These are phyloP conservation scores for Fagopyrum tataricum DNA, from an alignment of 148 eudicot genomes.

Conservation along the genomic window DNA sequence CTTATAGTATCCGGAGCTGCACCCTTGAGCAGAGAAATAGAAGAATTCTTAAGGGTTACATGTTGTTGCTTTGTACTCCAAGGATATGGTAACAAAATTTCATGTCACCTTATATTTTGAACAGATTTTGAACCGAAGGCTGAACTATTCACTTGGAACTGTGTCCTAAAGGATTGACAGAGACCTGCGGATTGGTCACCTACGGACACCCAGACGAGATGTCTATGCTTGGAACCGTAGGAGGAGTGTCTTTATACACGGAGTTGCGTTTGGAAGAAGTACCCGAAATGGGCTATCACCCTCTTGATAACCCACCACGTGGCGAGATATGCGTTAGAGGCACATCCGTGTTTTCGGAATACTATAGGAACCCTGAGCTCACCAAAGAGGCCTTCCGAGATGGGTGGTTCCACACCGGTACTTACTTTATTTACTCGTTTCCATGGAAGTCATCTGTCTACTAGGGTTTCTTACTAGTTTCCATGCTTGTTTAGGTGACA, in stretches of 20 bases:
- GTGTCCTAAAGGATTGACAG: conserved; percentile 58
- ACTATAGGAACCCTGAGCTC: conserved; percentile 85
- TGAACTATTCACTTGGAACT: not conserved
- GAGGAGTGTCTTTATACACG: conserved; percentile 54
- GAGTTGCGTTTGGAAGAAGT: conserved; percentile 91
- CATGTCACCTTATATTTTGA: not conserved
- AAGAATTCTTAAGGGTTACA: conserved; percentile 88
- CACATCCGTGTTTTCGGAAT: conserved; percentile 63
- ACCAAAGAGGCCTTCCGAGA: conserved; percentile 55
- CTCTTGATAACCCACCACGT: conserved; percentile 68
- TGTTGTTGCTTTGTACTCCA: conserved; percentile 80
- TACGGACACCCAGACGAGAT: conserved; percentile 85
- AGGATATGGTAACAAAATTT: conserved; percentile 70
- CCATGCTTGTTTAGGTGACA: conserved; percentile 49
- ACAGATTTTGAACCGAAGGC: too few relatives aligned
- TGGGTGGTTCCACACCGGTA: conserved; percentile 99
- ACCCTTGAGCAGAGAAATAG: conserved; percentile 84
- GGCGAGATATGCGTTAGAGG: conserved; percentile 85
- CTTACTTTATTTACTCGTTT: not conserved
- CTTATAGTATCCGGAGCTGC: conserved; percentile 90
- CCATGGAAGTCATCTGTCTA: not conserved
- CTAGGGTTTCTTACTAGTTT: not conserved
- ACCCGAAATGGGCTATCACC: conserved; percentile 92
- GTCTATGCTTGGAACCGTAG: conserved; percentile 80
- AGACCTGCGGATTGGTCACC: conserved; percentile 82